Conservation (phyloP, 441 rosid species). For the Rhodomyrtus psidioides region DNA sequence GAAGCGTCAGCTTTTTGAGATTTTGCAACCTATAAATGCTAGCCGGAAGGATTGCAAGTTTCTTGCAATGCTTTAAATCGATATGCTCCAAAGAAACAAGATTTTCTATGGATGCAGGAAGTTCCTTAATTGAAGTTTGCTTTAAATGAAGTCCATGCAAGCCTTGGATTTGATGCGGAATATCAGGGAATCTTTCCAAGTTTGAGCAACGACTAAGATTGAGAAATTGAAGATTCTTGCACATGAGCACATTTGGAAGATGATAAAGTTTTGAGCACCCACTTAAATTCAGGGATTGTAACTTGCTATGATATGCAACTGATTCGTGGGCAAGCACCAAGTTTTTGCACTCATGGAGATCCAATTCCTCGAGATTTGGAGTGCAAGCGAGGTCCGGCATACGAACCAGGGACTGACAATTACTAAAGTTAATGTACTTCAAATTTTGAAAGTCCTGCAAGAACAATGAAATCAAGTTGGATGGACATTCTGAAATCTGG, state of each 20-base stretch:
- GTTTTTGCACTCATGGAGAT: background rate
- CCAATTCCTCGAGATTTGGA: too few species aligned
- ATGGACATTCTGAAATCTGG: background rate
- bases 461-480: too few species aligned
- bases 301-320: background rate
- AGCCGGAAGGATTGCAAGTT: background rate
- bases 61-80: accelerated
- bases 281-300: accelerated
- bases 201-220: background rate
- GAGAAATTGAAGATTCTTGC: too few species aligned
- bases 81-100: accelerated
- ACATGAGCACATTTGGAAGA: too few species aligned
- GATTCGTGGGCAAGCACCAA: background rate
- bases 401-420: background rate
- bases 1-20: accelerated
- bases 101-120: background rate
- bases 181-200: background rate
- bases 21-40: background rate
- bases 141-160: accelerated
- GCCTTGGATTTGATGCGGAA: accelerated
- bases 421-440: background rate
- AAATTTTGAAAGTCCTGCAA: background rate
- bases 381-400: background rate
- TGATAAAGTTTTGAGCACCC: background rate
- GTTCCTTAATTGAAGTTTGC: background rate